phyloP scores from a whole-genome alignment of 2,329 filamentous ascomycete genomes.

The Penicillium sp. region DNA sequence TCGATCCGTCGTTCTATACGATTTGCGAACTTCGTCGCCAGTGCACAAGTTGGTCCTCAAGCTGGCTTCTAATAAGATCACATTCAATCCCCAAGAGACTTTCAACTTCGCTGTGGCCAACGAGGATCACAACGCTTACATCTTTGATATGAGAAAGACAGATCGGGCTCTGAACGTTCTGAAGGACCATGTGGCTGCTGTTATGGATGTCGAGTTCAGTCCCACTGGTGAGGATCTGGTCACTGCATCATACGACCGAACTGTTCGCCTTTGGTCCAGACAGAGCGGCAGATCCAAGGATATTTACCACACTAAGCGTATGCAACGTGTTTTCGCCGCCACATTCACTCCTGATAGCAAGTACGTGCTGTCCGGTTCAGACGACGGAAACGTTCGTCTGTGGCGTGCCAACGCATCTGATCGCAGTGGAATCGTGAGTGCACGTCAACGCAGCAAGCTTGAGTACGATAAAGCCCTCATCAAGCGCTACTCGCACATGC shows the following conservation, averaged over 20 bases:
- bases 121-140: conserved; percentile 89
- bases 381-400: conserved; percentile 87
- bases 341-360: conserved; percentile 86
- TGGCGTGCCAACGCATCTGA: conserved; percentile 88
- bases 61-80: conserved; percentile 78
- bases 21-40: conserved; percentile 81
- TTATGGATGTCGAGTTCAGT: conserved; percentile 95
- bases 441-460: conserved; percentile 79
- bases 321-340: conserved; percentile 88
- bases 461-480: conserved; percentile 89
- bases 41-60: conserved; percentile 78
- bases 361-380: conserved; percentile 86
- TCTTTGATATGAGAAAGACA: conserved; percentile 94
- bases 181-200: conserved; percentile 85
- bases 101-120: conserved; percentile 93
- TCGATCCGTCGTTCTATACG: conserved; percentile 84
- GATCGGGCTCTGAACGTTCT: conserved; percentile 84
- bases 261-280: conserved; percentile 80
- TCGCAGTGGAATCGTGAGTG: conserved; percentile 80
- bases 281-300: conserved; percentile 82
- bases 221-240: conserved; percentile 94
- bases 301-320: conserved; percentile 95
- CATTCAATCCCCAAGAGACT: conserved; percentile 96
- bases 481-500: conserved; percentile 89
- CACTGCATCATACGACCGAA: conserved; percentile 84